Percentiles rank a stretch among this genome's conserved stretches.
phyloP scores from a whole-genome alignment of 2,329 filamentous ascomycete genomes.

The Thielaviopsis populi region DNA sequence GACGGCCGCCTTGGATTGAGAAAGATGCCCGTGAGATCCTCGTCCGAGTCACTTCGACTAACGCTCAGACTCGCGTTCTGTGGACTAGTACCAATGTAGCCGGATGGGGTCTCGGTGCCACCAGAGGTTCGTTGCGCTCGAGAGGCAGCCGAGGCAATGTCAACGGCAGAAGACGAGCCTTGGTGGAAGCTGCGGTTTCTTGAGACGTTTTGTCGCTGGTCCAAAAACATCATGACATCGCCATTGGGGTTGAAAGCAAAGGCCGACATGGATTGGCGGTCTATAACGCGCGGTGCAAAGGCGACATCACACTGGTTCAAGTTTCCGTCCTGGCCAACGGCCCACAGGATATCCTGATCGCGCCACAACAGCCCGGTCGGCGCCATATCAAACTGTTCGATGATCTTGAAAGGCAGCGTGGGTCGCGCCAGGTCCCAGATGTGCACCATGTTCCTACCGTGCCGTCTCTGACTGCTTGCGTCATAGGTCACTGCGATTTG shows the following conservation, averaged over 20 bases:
- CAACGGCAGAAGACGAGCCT: neutral
- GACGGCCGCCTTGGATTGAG: slow-evolving; percentile 22
- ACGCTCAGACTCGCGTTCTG: slow-evolving; percentile 37
- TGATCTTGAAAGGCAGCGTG: slow-evolving; percentile 50
- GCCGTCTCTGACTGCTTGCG: slow-evolving; percentile 37
- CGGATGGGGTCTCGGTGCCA: slow-evolving; percentile 24
- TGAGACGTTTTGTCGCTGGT: slow-evolving; percentile 35
- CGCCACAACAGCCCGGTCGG: slow-evolving; percentile 48
- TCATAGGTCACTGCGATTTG: slow-evolving; percentile 50
- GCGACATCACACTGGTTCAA: slow-evolving; percentile 52
- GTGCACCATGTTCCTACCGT: slow-evolving; percentile 44
- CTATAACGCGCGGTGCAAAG: slow-evolving; percentile 47
- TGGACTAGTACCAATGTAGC: slow-evolving; percentile 35
- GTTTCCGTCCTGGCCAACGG: slow-evolving; percentile 44
- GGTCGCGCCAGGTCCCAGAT: slow-evolving; percentile 56
- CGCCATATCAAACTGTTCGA: slow-evolving; percentile 43
- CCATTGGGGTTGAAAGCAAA: slow-evolving; percentile 45
- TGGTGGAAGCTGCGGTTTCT: neutral
- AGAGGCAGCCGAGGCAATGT: slow-evolving; percentile 20
- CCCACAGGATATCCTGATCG: slow-evolving; percentile 51
- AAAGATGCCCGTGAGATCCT: slow-evolving; percentile 47
- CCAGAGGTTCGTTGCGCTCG: slow-evolving; percentile 27
- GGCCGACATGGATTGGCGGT: slow-evolving; percentile 45
- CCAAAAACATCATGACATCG: slow-evolving; percentile 46
- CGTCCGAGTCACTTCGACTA: slow-evolving; percentile 49